Conservation (phyloP, 2,329 filamentous ascomycete species). For the Torrubiellomyces zombiae region DNA sequence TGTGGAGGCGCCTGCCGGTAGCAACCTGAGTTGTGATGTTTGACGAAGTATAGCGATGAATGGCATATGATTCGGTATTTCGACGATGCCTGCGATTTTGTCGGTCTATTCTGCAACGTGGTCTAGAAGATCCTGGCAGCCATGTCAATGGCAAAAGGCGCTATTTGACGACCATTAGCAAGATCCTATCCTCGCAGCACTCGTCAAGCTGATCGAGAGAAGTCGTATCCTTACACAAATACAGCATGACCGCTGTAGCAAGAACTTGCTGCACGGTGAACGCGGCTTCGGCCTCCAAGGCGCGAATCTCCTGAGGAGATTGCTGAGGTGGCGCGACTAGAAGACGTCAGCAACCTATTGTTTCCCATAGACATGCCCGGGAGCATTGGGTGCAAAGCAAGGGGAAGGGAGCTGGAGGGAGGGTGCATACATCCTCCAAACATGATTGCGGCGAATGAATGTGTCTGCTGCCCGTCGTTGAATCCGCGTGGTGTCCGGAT, state of each 20-base stretch:
- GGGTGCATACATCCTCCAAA: constrained; percentile 22
- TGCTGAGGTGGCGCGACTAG: constrained; percentile 52
- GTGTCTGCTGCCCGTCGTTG: no score
- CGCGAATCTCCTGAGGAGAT: constrained; percentile 52
- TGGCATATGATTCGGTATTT: no score
- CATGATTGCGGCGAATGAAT: constrained; percentile 7
- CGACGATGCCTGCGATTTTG: no score
- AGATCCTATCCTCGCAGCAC: not conserved
- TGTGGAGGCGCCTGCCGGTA: no score
- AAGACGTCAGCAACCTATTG: constrained; percentile 6
- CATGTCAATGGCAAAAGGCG: constrained; percentile 41
- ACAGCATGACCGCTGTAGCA: constrained; percentile 50
- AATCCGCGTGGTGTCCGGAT: no score
- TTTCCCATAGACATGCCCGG: constrained; percentile 3
- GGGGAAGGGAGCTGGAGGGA: not conserved
- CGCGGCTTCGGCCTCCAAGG: constrained; percentile 50
- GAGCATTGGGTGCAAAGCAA: not conserved
- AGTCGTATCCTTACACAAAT: constrained; percentile 43
- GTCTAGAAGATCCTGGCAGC: constrained; percentile 25
- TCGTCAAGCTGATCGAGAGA: not conserved
- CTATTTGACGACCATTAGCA: constrained; percentile 14
- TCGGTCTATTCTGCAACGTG: no score
- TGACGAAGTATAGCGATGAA: no score
- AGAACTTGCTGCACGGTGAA: constrained; percentile 51
- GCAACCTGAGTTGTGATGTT: no score